Evolutionary conservation across 352 stramenopile species (phyloP), one percentile per base, ranked within the genome.

Genomic region (Detonula confervacea): DNA sequence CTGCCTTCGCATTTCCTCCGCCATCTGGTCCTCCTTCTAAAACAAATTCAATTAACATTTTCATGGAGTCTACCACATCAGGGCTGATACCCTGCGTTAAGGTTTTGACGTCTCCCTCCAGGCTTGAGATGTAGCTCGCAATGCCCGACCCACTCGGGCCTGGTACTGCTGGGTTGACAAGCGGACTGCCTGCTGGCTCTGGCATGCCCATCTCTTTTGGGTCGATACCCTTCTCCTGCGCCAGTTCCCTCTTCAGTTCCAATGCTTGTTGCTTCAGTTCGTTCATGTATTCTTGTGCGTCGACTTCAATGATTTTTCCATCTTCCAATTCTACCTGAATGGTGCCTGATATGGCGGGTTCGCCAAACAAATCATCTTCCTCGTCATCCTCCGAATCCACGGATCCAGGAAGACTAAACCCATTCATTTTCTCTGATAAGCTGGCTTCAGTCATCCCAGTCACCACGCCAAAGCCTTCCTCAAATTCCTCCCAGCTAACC

Each of bases 401-500:
- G 25, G 46, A 66, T 39, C 30, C 61, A 44, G 74, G 59, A 20
- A 80, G 67, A 56, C 49, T 44, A 24, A 75, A 81, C 29, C 74
- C 73, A 61, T 63, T 66, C 20, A 65, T 73, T 42, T 57, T 51
- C 60, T 39, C 35, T 42, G 35, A 5, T 12, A 12, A 5, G 4
- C 51, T 57, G 47, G n/a, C 33, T 14, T 56, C 42, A 2, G 25
- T 24, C 30, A 39, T 54, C 47, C 60, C 71, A 47, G 52, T 80
- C 61, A 87, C 78, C 22, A 77, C 77, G 12, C 89, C 89, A 46
- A 95, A 83, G 30, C 87, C 90, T 44, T 63, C 70, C 70, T 93
- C 81, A 76, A 95, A 95, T 57, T 95, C 91, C 42, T 90, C 81
- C 88, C 89, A 95, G 22, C 76, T 90, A 56, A 95, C 79, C 63